Base-by-base conservation (phyloP, 1,284 basidiomycete genomes). In the Entoloma clypeatum region DNA sequence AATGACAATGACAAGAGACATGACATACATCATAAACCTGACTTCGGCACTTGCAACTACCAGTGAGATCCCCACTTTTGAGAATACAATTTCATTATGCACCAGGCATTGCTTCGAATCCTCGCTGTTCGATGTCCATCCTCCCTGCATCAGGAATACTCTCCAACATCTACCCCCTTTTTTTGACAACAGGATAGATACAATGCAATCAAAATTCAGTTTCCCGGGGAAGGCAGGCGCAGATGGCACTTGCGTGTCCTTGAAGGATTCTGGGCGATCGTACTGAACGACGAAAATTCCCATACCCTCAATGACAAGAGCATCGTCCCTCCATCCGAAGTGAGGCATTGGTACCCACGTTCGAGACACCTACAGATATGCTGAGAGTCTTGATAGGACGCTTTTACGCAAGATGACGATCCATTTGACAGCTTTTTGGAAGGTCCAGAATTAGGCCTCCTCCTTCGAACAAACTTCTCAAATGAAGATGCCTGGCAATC, bases 391-490 rank as follows among this genome's bases (percentile, higher is more conserved):
- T 37, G 33, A 5, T 24, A 53, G 53, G 47, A 51, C 11, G 41
- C 49, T 18, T 47, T 54, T 9, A 39, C 48, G 36, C 51, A 51
- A 39, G 57, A 51, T 35, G 37, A 44, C 22, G 69, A 67, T 53
- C 60, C 62, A 10, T 52, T 62, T 37, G 68, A 69, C 50, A 53
- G 59, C 27, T 55, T 69, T 28, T 60, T 61, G 3, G 74, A 79
- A 39, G 71, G 67, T 10, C 62, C 60, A 13, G 79, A 82, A 57
- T 63, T 74, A 25, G 85, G 84, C 13, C 55, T 87, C 44, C 57
- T 87, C 30, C 57, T 87, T 13, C 76, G 85, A 36, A 79, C 84
- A 5, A 81, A 88, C 55, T 86, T 73, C 54, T 67, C 75, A 2
- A 63, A 84, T 53, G 80, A 86, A 24, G 62, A 62, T 4, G 75